These are phyloP conservation scores for Zalaria obscura DNA, from an alignment of 2,329 filamentous ascomycete genomes.

Conservation along the genomic window DNA sequence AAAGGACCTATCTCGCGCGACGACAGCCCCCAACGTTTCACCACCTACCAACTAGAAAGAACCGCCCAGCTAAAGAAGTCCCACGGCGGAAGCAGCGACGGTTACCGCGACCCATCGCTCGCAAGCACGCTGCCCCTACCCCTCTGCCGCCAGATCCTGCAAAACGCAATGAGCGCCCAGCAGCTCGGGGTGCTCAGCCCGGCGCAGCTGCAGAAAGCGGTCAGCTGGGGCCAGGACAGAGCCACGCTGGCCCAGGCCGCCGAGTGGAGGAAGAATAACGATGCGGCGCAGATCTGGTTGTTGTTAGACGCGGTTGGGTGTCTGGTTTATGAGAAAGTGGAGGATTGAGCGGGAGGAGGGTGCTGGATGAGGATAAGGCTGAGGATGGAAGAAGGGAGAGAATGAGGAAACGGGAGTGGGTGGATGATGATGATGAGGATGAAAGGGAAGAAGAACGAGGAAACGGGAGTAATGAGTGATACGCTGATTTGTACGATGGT, in stretches of 20 bases:
- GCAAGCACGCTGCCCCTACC: slow-evolving; percentile 16
- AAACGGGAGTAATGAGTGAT: too few species aligned
- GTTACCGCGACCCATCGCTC: slow-evolving; percentile 12
- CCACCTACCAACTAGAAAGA: slow-evolving; percentile 13
- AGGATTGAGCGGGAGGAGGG: too few species aligned
- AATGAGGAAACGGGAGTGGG: too few species aligned
- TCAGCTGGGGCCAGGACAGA: slow-evolving; percentile 20
- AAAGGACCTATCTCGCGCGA: slow-evolving; percentile 8
- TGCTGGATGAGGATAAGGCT: too few species aligned
- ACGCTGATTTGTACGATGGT: too few species aligned
- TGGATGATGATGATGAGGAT: too few species aligned
- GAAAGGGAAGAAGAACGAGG: too few species aligned
- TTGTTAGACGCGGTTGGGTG: slow-evolving; percentile 24
- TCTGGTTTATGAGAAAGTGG: slow-evolving; percentile 17
- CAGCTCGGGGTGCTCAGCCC: slow-evolving; percentile 15
- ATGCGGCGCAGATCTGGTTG: slow-evolving; percentile 22
- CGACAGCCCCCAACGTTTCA: slow-evolving; percentile 9
- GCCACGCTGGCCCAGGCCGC: slow-evolving; percentile 16
- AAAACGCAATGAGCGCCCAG: slow-evolving; percentile 9
- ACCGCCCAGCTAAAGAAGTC: slow-evolving; percentile 6
- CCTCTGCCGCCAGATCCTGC: slow-evolving; percentile 18
- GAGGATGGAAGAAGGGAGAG: too few species aligned
- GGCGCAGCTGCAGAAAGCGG: slow-evolving; percentile 16
- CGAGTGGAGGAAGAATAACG: slow-evolving; percentile 20
- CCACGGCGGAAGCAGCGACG: slow-evolving; percentile 4